phyloP scores from a whole-genome alignment of 179 eudicot species.

The Drosera spatulata region DNA sequence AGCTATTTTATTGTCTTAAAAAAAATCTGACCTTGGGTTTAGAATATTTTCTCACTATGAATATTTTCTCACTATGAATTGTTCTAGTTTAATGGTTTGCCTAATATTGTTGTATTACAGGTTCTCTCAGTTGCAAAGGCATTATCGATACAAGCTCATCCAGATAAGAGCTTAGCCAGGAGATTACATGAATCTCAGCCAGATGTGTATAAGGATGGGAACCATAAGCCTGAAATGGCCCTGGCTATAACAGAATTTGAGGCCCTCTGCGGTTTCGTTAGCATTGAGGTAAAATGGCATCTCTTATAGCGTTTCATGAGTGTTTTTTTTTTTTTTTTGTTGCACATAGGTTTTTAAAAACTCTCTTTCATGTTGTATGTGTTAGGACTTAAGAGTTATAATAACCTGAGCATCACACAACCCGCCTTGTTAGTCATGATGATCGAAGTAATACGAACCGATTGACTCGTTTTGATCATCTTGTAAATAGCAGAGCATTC shows the following conservation, averaged over 20 bases:
- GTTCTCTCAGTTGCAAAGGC: conserved; percentile 83
- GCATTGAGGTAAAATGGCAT: conserved; percentile 39
- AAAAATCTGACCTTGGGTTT: no score
- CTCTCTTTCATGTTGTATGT: background rate
- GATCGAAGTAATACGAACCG: background rate
- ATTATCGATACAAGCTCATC: conserved; percentile 95
- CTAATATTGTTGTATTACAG: conserved; percentile 18
- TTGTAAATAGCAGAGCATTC: background rate
- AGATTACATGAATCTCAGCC: conserved; percentile 55
- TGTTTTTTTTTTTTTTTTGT: background rate
- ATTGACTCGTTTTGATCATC: background rate
- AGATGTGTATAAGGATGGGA: conserved; percentile 56
- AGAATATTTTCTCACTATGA: background rate
- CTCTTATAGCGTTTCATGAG: background rate
- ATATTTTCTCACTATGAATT: background rate
- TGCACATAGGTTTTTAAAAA: background rate
- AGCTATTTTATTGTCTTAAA: no score
- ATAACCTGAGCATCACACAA: no score
- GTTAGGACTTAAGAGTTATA: no score
- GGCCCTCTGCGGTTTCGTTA: conserved; percentile 77
- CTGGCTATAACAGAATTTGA: conserved; percentile 81
- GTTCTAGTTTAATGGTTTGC: background rate
- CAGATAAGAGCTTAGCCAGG: conserved; percentile 64
- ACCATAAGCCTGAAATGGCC: conserved; percentile 98
- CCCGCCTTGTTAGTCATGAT: no score